Evolutionary conservation across 805 yeast genomes (phyloP), one percentile per base, ranked within the genome.

Genomic region (Hanseniaspora clermontiae): DNA sequence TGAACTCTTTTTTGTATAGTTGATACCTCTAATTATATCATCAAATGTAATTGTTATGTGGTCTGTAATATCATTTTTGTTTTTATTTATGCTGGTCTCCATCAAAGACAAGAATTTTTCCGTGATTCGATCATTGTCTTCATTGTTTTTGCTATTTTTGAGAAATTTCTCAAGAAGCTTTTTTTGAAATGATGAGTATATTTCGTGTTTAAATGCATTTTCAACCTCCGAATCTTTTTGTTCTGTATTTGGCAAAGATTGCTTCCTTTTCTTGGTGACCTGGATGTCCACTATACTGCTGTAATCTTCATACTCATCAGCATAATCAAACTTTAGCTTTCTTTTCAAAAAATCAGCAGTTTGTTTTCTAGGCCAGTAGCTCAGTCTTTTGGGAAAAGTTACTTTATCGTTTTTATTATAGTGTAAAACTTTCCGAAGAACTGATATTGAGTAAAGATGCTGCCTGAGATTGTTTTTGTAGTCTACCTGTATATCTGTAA

Each of bases 311-410:
- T 38, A 32, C 27, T 46, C 57, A 39, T 37, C 24, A 20, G 12
- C 24, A 15, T 53, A 53, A n/a, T 53, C 57, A 39, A 38, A 53
- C 10, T 6, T 38, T 10, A 53, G 11, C 31, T 46, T 53, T 27
- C 17, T 32, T 40, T 46, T 45, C 11, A 53, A 5, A 38, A 31
- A 43, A 11, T 53, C 51, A 6, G 57, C 57, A 11, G 57, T 53
- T 8, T 37, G 37, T 39, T 46, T 46, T 46, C 57, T 53, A 7
- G 57, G 57, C 51, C 51, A 53, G 40, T 19, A 53, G 20, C 51
- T 53, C n/a, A 53, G 12, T 24, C 51, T 17, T 27, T 46, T 53
- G 4, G 57, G 57, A 12, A 53, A 12, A 3, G 24, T 20, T 11
- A 51, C 45, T 29, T 19, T 37, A 34, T n/a, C 38, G 17, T 53